Conservation (phyloP, 192 early-diverging fungal genomes). For the Backusella psychrophila region DNA sequence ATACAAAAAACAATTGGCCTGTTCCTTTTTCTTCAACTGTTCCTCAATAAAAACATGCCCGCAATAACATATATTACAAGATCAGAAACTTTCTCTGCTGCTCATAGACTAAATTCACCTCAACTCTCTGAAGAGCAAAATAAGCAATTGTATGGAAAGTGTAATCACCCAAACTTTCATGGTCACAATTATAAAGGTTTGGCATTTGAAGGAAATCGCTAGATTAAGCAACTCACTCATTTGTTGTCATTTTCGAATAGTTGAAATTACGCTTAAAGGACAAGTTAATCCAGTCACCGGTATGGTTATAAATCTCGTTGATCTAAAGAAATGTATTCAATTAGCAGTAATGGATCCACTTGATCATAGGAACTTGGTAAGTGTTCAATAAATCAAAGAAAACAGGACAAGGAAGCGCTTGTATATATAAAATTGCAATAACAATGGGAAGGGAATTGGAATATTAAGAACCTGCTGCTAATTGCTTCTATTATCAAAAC, state of each 20-base stretch:
- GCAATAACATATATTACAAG: constrained; percentile 72
- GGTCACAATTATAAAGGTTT: constrained; percentile 89
- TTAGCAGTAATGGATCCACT: constrained; percentile 68
- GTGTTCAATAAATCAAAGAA: not conserved
- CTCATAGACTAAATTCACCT: constrained; percentile 83
- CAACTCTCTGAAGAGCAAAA: constrained; percentile 75
- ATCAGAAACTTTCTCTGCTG: constrained; percentile 82
- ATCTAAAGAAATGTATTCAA: constrained; percentile 79
- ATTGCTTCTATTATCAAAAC: not conserved
- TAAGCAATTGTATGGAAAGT: constrained; percentile 78
- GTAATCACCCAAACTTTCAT: constrained; percentile 81
- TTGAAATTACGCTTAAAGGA: constrained; percentile 71
- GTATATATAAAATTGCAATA: too few species aligned
- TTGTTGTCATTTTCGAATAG: constrained; percentile 27
- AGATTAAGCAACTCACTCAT: not conserved
- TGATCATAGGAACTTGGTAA: constrained; percentile 86
- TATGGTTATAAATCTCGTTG: constrained; percentile 84
- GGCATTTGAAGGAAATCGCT: not conserved
- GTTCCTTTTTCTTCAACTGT: not conserved
- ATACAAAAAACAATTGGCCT: not conserved
- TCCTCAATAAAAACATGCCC: constrained; percentile 18
- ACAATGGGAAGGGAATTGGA: not conserved
- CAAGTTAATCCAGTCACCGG: constrained; percentile 75
- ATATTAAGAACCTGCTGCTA: constrained; percentile 5
- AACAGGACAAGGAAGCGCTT: not conserved